Evolutionary conservation across 2,329 filamentous ascomycete genomes (phyloP), one percentile per base, ranked within the genome.

Genomic region (Apiospora malaysiana): DNA sequence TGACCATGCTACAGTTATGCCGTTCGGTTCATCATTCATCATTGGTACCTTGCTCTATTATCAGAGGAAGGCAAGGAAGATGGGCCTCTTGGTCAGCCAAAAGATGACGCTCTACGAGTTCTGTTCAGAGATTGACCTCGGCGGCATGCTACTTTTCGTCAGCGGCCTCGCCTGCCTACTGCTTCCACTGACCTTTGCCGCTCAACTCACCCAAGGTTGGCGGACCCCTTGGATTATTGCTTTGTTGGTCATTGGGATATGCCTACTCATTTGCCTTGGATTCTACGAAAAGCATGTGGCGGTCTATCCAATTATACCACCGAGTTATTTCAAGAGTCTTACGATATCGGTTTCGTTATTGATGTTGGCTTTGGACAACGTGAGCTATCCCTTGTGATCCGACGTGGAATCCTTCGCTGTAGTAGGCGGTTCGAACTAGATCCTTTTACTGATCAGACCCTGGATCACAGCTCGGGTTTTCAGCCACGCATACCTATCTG

Each of bases 21-120:
- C 78, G 0, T 78, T 87, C n/a, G 83, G 83, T 46, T 86, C 85
- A 37, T 78, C 83, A 37, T 85, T 86, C 32, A 82, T 89, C 43
- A 83, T 86, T 27, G 77, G 81, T 1, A 83, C 85, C 3, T 77
- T 89, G 1, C 83, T 84, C 68, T 81, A 83, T 75, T 88, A 86
- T 74, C 85, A 88, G 77, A 76, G 80, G 18, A 85, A 82, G 70
- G 86, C 86, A 32, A 83, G 84, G 71, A 84, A 82, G 73, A 76
- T 82, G 40, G 84, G 83, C 6, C 75, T 86, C 2, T 73, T 85
- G 2, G 81, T 82, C 3, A 71, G 46, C 1, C 66, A 74, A 0
- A 77, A 75, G 23, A 75, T 78, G 16, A 76, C 74, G 0, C 3
- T 79, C 10, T 76, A 75, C 66, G 75, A 81, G 18, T 83, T 83